Evolutionary conservation across 805 yeast species (phyloP).

Genomic region (Blastobotrys terrestris): DNA sequence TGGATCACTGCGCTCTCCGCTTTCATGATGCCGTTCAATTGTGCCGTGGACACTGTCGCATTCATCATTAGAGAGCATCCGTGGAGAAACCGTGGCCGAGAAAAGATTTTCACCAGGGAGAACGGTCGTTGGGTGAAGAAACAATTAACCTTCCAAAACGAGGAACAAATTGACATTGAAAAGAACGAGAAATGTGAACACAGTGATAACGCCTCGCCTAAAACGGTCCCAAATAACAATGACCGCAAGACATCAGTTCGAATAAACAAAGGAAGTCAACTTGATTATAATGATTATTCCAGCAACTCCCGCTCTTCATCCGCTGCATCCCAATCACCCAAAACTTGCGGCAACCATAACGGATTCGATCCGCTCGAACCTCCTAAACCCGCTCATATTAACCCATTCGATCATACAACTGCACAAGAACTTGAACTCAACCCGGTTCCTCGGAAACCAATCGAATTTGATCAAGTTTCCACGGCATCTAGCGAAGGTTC

Average conservation of each 20-base stretch:
- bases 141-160: background rate
- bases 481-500: background rate
- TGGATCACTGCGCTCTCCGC: slow-evolving; percentile 68
- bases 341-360: background rate
- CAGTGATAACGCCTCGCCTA: background rate
- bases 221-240: background rate
- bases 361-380: background rate
- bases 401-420: background rate
- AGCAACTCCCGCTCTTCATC: background rate
- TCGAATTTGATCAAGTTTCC: background rate
- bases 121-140: slow-evolving; percentile 8
- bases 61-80: slow-evolving; percentile 60
- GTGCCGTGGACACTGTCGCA: slow-evolving; percentile 69
- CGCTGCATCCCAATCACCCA: background rate
- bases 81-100: slow-evolving; percentile 13
- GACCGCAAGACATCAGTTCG: background rate
- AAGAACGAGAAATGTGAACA: background rate
- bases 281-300: background rate
- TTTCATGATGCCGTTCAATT: slow-evolving; percentile 73
- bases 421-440: background rate
- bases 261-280: background rate
- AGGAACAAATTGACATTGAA: background rate
- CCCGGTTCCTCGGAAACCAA: background rate
- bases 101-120: slow-evolving; percentile 15
- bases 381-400: background rate